Percentiles rank a stretch among this genome's conserved stretches.
Evolutionary conservation across 2,329 filamentous ascomycete species (phyloP).

Genomic region (Microdochium trichocladiopsis): DNA sequence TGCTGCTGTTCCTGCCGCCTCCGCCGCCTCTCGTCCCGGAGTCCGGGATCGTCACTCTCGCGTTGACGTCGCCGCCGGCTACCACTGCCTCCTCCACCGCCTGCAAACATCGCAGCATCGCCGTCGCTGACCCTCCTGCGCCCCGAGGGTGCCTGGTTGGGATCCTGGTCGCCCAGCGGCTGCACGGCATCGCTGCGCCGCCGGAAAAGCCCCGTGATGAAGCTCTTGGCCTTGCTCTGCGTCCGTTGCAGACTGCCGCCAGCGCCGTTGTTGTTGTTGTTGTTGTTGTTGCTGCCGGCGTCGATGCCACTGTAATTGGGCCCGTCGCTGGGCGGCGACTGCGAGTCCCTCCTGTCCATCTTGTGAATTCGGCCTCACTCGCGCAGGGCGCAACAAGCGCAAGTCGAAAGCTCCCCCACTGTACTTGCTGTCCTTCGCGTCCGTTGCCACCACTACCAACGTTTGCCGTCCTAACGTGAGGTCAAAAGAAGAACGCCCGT

Average conservation of each 20-base stretch:
- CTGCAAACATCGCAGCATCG: background rate
- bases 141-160: background rate
- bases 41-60: background rate
- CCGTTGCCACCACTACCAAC: too few species aligned
- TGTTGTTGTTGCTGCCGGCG: too few species aligned
- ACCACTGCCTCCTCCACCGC: background rate
- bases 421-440: too few species aligned
- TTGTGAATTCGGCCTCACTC: too few species aligned
- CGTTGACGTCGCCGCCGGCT: background rate
- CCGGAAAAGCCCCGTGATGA: background rate
- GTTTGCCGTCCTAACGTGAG: too few species aligned
- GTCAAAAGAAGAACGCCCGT: too few species aligned
- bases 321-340: too few species aligned
- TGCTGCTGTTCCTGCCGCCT: background rate
- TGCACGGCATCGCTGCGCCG: background rate
- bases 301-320: too few species aligned
- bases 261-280: too few species aligned
- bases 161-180: background rate
- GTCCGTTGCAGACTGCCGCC: background rate
- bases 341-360: too few species aligned
- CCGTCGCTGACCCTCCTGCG: background rate
- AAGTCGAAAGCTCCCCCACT: too few species aligned
- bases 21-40: background rate
- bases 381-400: too few species aligned
- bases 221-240: background rate